A percentile compares a stretch with the other conserved stretches of the same genome.
phyloP scores from a whole-genome alignment of 1,284 basidiomycete species.

The Malassezia pachydermatis region DNA sequence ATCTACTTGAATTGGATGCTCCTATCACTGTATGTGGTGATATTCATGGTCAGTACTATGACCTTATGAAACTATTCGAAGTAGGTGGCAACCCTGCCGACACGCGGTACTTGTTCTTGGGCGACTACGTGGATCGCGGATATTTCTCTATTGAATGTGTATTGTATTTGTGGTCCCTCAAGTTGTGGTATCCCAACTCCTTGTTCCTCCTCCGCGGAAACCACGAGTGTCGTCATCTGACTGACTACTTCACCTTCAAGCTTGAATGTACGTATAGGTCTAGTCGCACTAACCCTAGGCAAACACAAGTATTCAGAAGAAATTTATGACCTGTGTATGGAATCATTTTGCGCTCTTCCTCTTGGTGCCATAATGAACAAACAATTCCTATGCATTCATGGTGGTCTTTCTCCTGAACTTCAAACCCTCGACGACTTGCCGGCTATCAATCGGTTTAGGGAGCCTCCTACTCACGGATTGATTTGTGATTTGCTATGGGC shows the following conservation, averaged over 20 bases:
- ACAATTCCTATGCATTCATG: conserved; percentile 90
- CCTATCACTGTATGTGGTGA: conserved; percentile 62
- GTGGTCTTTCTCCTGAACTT: conserved; percentile 79
- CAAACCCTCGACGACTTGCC: conserved; percentile 82
- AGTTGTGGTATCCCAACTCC: conserved; percentile 47
- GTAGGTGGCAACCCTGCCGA: conserved; percentile 47
- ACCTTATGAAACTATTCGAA: conserved; percentile 48
- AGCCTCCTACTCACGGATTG: conserved; percentile 82
- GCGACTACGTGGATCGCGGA: conserved; percentile 47
- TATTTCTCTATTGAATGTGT: conserved; percentile 49
- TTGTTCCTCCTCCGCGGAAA: conserved; percentile 48
- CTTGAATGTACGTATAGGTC: conserved; percentile 30
- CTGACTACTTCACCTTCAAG: conserved; percentile 48
- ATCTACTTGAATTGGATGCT: conserved; percentile 80
- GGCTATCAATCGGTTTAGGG: conserved; percentile 75
- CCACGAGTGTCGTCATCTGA: conserved; percentile 47
- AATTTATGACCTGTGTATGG: conserved; percentile 50
- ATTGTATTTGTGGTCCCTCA: conserved; percentile 45
- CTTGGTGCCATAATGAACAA: conserved; percentile 93
- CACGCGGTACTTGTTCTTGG: conserved; percentile 46
- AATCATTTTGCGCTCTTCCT: conserved; percentile 81
- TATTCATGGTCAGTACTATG: conserved; percentile 47
- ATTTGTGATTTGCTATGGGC: conserved; percentile 96
- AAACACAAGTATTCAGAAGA: conserved; percentile 48
- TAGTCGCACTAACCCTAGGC: conserved; percentile 11